Evolutionary conservation across 768 basidiomycete genomes (phyloP).

Genomic region (Calocybe gangraenosa): DNA sequence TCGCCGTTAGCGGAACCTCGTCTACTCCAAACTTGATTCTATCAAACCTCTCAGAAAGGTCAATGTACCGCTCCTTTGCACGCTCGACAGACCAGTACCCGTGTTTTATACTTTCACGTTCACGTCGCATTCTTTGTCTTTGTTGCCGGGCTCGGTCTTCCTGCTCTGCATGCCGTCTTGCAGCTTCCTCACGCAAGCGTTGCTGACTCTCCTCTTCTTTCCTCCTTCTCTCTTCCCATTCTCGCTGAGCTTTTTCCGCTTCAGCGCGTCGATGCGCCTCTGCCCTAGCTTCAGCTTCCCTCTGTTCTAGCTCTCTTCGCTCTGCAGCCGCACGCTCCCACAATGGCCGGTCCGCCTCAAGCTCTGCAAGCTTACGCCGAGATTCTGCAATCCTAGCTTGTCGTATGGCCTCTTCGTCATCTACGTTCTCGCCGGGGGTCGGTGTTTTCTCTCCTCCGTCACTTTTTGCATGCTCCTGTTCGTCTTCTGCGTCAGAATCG

Average conservation of each 20-base stretch:
- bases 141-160: slow-evolving; percentile 28
- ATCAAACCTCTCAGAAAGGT: slow-evolving; percentile 60
- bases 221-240: slow-evolving; percentile 19
- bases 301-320: slow-evolving; percentile 37
- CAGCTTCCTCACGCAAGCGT: slow-evolving; percentile 7
- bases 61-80: slow-evolving; percentile 68
- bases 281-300: slow-evolving; percentile 43
- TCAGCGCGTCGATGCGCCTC: slow-evolving; percentile 17
- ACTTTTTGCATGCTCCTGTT: too few species aligned
- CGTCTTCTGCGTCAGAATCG: slow-evolving; percentile 5
- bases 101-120: slow-evolving; percentile 51
- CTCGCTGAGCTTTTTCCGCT: slow-evolving; percentile 20
- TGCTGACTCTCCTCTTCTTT: slow-evolving; percentile 14
- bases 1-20: slow-evolving; percentile 50
- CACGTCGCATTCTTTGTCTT: slow-evolving; percentile 35
- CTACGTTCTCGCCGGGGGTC: slow-evolving; percentile 5
- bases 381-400: slow-evolving; percentile 55
- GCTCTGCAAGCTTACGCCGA: slow-evolving; percentile 61
- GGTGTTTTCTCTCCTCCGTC: neutral
- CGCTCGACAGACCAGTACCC: slow-evolving; percentile 62
- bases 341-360: slow-evolving; percentile 57
- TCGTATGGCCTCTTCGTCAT: slow-evolving; percentile 32
- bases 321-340: slow-evolving; percentile 54
- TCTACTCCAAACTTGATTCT: slow-evolving; percentile 47
- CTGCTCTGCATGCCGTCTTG: slow-evolving; percentile 19